These are phyloP conservation scores for Solanum pimpinellifolium DNA, from an alignment of 257 asterid genomes.

Conservation along the genomic window DNA sequence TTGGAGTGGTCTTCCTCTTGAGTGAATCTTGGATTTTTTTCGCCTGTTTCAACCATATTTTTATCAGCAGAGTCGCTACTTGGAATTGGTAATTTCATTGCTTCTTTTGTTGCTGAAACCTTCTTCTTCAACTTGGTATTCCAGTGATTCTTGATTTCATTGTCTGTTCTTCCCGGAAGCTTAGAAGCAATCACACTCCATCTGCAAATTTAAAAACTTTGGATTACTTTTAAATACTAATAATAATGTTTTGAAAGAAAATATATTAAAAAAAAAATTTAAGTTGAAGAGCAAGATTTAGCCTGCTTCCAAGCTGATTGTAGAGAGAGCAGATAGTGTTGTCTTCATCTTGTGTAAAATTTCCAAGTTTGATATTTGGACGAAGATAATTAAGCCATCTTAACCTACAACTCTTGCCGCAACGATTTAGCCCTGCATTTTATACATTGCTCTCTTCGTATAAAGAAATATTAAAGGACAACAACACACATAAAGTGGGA, in stretches of 20 bases:
- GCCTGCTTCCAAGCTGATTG: slow-evolving; percentile 46
- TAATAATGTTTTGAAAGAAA: neutral
- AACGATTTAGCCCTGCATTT: slow-evolving; percentile 34
- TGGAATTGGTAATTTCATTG: neutral
- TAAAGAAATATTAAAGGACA: neutral
- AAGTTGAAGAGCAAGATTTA: neutral
- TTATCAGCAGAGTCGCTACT: neutral
- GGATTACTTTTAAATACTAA: neutral
- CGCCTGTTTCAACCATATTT: neutral
- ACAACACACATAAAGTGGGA: neutral
- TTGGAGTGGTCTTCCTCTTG: neutral
- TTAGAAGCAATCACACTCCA: slow-evolving; percentile 54
- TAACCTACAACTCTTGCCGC: slow-evolving; percentile 54
- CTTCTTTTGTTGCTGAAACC: neutral
- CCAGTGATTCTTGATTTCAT: slow-evolving; percentile 57
- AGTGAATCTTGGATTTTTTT: neutral
- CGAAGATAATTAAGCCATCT: slow-evolving; percentile 55
- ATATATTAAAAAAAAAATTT: neutral
- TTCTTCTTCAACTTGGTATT: slow-evolving; percentile 45
- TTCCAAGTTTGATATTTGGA: slow-evolving; percentile 47
- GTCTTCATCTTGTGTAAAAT: slow-evolving; percentile 40
- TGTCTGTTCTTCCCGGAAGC: slow-evolving; percentile 54
- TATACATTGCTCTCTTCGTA: neutral
- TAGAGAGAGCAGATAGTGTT: slow-evolving; percentile 20
- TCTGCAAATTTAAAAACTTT: slow-evolving; percentile 4